Base-by-base conservation (phyloP, 2,329 filamentous ascomycete species). In the Diplodia sapinea region DNA sequence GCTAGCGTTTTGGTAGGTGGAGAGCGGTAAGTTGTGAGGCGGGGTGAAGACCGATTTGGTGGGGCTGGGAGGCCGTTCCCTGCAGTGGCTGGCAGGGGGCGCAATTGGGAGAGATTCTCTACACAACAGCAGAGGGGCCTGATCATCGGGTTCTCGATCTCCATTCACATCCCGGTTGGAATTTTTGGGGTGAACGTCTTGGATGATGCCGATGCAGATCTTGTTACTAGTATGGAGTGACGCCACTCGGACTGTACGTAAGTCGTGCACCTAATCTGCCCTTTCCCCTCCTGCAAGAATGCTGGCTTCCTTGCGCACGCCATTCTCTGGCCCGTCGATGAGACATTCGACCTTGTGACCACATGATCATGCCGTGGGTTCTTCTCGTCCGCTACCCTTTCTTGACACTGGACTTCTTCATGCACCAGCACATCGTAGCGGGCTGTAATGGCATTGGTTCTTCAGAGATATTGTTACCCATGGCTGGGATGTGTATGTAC, bases 1-100 rank as follows among this genome's bases (percentile, higher is more conserved):
- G 12, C 59, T 63, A 63, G 59, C 51, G 59, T 63, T 63, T 63
- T 63, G 59, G 59, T 13, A 38, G 43, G 59, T 63, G 59, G 47
- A 49, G 43, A 62, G 57, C 36, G 40, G 38, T 15, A n/a, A 26
- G 29, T 49, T 31, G 38, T 29, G 17, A 20, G 43, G 40, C 57
- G 59, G 59, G 59, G 47, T 23, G 47, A 63, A 63, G 59, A n/a
- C 59, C 59, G 59, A 36, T 31, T 47, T 29, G 29, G 54, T 33
- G 55, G 36, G 54, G n/a, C 23, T 43, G 33, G 26, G 52, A 40
- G 40, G 54, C 9, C 23, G n/a, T 61, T 29, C 26, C 20, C 23
- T 40, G 20, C 36, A 43, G 7, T 61, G 38, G 23, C 29, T 17
- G 15, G 23, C 23, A 26, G 23, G 13, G 40, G 23, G 38, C 23